Evolutionary conservation across 2,329 filamentous ascomycete species (phyloP), one percentile per base, ranked within the genome.

Genomic region (Aspergillus candidus): DNA sequence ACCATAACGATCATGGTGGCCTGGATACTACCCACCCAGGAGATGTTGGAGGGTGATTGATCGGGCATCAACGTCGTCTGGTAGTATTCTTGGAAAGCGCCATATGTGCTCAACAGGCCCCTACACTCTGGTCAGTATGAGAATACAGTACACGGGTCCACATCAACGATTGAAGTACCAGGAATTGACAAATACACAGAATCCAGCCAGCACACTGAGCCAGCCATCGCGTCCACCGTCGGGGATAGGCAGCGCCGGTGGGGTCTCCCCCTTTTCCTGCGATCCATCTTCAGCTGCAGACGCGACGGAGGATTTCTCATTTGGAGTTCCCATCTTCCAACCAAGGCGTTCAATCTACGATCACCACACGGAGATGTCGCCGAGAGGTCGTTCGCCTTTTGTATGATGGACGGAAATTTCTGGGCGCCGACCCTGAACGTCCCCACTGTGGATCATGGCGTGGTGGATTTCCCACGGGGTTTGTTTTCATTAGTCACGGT

Each of bases 31-130:
- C 72, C 71, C 22, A 75, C 70, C 66, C 70, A 74, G 13, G 72
- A 72, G 41, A 76, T 71, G 4, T 62, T 39, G 13, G 69, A 73
- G 6, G 68, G 63, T 1, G 63, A 57, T 45, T 62, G 48, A 38
- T 54, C 45, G 27, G 58, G 49, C 6, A 72, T 60, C 5, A 71
- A 56, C 5, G 46, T 53, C 10, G 56, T 63, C 37, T 67, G 61
- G 58, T 76, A 76, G 49, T 72, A 75, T 14, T 67, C 65, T 48
- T 76, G 71, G 42, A 71, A 76, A 10, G 70, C 66, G 14, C 73
- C 72, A 52, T 72, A 76, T 2, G 63, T 68, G 31, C 71, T 71
- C 30, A 73, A 57, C 3, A 73, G 54, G 1, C 72, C 72, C 58
- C 58, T 60, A 18, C 3, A 29, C 13, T 2, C 3, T 13, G 17